Percentiles rank a stretch among this genome's conserved stretches.
Evolutionary conservation across 148 eudicot genomes (phyloP).

Genomic region (Vaccinium darrowii): DNA sequence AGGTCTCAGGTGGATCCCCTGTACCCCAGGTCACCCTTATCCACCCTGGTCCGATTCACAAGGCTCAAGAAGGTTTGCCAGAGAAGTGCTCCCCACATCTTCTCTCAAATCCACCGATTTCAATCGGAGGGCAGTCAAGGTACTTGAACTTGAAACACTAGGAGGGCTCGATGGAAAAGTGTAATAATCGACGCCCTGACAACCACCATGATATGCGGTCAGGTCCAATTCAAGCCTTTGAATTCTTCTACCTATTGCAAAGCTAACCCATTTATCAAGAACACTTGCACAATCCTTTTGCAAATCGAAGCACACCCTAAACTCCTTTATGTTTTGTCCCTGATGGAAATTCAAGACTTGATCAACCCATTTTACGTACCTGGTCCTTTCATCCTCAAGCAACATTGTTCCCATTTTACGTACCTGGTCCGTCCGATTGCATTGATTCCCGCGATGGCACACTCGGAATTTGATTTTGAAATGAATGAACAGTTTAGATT

Average conservation of each 20-base stretch:
- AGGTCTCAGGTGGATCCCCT: too few species aligned
- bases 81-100: too few species aligned
- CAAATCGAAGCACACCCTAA: not conserved
- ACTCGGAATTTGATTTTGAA: too few species aligned
- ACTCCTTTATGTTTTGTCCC: not conserved
- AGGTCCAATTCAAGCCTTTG: not conserved
- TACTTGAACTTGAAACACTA: not conserved
- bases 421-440: too few species aligned
- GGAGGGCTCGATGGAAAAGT: not conserved
- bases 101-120: not conserved
- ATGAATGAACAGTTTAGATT: too few species aligned
- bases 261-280: not conserved
- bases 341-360: not conserved
- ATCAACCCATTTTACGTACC: not conserved
- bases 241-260: not conserved
- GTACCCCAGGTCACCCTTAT: too few species aligned
- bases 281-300: not conserved
- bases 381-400: not conserved
- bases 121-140: not conserved
- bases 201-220: not conserved
- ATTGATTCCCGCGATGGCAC: too few species aligned
- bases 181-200: not conserved
- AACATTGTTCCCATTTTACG: too few species aligned
- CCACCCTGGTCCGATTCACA: too few species aligned
- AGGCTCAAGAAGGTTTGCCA: too few species aligned